Evolutionary conservation across 768 basidiomycete genomes (phyloP).

Genomic region (Auricularia cornea): DNA sequence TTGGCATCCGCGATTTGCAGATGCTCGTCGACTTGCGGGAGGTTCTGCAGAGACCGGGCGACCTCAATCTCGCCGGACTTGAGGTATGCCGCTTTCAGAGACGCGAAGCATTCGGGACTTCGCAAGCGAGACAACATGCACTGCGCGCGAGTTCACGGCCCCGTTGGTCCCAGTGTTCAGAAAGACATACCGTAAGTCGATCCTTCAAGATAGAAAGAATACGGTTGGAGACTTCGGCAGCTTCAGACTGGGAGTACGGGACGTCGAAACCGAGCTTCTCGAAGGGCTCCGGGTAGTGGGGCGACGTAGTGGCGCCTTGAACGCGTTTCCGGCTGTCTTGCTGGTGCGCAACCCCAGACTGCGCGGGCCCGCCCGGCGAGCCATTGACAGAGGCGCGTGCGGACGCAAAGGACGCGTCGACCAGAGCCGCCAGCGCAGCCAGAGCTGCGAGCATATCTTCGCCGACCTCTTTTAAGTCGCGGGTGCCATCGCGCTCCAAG

Average conservation of each 20-base stretch:
- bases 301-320: neutral
- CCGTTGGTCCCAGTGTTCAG: neutral
- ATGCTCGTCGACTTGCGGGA: slow-evolving; percentile 4
- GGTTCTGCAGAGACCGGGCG: neutral
- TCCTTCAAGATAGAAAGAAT: slow-evolving; percentile 20
- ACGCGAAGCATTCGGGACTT: neutral
- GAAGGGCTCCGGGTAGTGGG: slow-evolving; percentile 23
- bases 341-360: too few species aligned
- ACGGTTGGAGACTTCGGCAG: slow-evolving; percentile 3
- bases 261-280: slow-evolving; percentile 18
- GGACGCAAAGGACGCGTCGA: neutral
- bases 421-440: neutral
- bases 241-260: slow-evolving; percentile 20
- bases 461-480: neutral
- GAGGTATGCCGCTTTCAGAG: slow-evolving; percentile 9
- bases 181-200: slow-evolving; percentile 22
- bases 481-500: neutral
- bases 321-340: slow-evolving; percentile 14
- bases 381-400: too few species aligned
- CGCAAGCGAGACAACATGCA: slow-evolving; percentile 9
- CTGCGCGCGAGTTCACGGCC: slow-evolving; percentile 11
- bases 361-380: slow-evolving; percentile 9
- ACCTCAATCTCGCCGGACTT: slow-evolving; percentile 9
- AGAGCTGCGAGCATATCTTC: neutral
- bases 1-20: slow-evolving; percentile 1